phyloP scores from a whole-genome alignment of 2,329 filamentous ascomycete species.

The Furcasterigmium sp. region DNA sequence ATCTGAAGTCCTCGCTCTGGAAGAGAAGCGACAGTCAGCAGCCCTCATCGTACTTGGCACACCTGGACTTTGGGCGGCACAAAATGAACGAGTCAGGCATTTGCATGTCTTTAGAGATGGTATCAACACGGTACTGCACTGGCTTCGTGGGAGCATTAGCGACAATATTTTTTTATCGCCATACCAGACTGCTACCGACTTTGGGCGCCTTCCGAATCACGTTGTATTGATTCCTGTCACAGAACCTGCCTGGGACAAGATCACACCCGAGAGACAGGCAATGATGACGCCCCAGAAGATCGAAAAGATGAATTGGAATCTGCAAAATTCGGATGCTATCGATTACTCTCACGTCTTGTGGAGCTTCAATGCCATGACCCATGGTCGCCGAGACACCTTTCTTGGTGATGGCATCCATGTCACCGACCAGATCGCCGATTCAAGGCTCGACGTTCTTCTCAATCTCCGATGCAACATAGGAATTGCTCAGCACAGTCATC shows the following conservation, averaged over 20 bases:
- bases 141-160: constrained; percentile 20
- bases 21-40: constrained; percentile 20
- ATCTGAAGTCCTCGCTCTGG: constrained; percentile 5
- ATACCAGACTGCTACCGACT: constrained; percentile 3
- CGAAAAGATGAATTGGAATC: constrained; percentile 45
- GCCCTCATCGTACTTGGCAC: constrained; percentile 47
- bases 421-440: constrained; percentile 30
- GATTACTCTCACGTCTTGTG: constrained; percentile 39
- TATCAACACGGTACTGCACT: constrained; percentile 38
- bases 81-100: constrained; percentile 39
- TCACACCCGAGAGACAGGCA: constrained; percentile 32
- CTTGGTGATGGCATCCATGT: constrained; percentile 41
- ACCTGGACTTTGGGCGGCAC: constrained; percentile 49
- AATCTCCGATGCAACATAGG: constrained; percentile 47
- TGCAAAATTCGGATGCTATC: constrained; percentile 34
- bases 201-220: constrained; percentile 9
- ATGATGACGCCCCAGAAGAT: constrained; percentile 44
- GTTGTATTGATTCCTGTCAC: constrained; percentile 35
- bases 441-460: constrained; percentile 43
- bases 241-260: constrained; percentile 34
- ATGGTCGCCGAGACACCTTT: constrained; percentile 36
- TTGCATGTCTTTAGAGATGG: constrained; percentile 38
- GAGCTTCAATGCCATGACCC: constrained; percentile 45
- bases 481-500: constrained; percentile 27
- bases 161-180: constrained; percentile 12